phyloP scores from a whole-genome alignment of 1,284 basidiomycete species.

The Irpex rosettiformis region DNA sequence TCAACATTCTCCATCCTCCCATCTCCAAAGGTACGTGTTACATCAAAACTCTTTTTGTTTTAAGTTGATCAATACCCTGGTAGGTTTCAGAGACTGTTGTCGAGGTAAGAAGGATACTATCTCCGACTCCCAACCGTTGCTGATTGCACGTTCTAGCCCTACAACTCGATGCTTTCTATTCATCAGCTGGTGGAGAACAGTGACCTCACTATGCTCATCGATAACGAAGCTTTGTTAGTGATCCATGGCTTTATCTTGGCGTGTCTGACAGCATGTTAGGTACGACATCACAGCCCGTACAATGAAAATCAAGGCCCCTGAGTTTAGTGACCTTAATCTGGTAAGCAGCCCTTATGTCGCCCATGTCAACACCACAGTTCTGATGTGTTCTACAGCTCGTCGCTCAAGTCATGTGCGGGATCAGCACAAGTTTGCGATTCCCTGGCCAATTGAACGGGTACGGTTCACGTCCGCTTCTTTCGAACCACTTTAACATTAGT shows the following conservation, averaged over 20 bases:
- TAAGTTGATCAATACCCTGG: slow-evolving; percentile 2
- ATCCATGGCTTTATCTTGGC: not conserved
- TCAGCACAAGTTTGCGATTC: slow-evolving; percentile 89
- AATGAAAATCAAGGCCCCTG: slow-evolving; percentile 69
- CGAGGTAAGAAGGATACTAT: slow-evolving; percentile 47
- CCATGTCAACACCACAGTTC: slow-evolving; percentile 7
- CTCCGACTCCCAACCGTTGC: not conserved
- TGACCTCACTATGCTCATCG: slow-evolving; percentile 87
- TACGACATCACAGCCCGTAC: slow-evolving; percentile 82
- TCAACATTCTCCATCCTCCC: slow-evolving; percentile 92
- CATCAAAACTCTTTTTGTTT: slow-evolving; percentile 1
- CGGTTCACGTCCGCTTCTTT: slow-evolving; percentile 16
- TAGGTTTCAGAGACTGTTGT: slow-evolving; percentile 92
- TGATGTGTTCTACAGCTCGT: slow-evolving; percentile 48
- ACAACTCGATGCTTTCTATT: slow-evolving; percentile 87
- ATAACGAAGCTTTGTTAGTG: slow-evolving; percentile 88
- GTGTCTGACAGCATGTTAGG: slow-evolving; percentile 31
- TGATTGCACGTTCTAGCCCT: slow-evolving; percentile 49
- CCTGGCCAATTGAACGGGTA: slow-evolving; percentile 91
- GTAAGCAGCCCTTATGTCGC: slow-evolving; percentile 40
- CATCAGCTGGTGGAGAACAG: slow-evolving; percentile 92
- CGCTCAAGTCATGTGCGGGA: slow-evolving; percentile 85
- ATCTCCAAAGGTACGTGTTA: slow-evolving; percentile 69
- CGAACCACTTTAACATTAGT: not conserved
- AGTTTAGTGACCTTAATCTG: slow-evolving; percentile 76